Evolutionary conservation across 2,329 filamentous ascomycete genomes (phyloP), one percentile per base, ranked within the genome.

Genomic region (Ceratocystis variospora): DNA sequence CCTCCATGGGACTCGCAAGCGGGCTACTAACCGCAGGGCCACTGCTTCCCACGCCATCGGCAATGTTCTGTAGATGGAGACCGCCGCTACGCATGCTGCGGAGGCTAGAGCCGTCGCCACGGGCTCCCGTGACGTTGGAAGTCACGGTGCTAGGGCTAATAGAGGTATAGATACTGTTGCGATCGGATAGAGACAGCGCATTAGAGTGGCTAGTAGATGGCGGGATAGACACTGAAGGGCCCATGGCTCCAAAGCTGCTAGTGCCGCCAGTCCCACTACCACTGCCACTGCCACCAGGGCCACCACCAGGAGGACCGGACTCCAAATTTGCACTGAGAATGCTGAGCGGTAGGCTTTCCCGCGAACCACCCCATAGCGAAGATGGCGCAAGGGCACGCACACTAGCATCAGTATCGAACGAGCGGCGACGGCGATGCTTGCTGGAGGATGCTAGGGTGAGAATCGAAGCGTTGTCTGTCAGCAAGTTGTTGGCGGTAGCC

Each of bases 391-490:
- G 78, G 1, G 90, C 90, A 55, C 90, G 87, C 48, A 94, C 88
- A 0, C 88, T 93, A 4, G 90, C 90, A 73, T 94, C 88, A 0
- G 90, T 94, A 74, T 94, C 90, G 75, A 93, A 85, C 37, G 88
- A 92, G 68, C 89, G 83, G 62, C 89, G 83, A 45, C 90, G 85
- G 33, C 86, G 83, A 46, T 87, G 84, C 76, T 93, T 90, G 70
- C 87, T 90, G 0, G 88, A 92, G 3, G 89, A 93, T 1, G 90
- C 90, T 15, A 95, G 80, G 0, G 90, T 95, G 68, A 95, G 77
- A 70, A 95, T 92, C 31, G 89, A 93, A 25, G 90, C 90, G 73
- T 95, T 90, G 74, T 95, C 90, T 1, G 88, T 90, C 44, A 93
- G 78, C 5, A 93, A 80, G 71, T 89, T 90, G 75, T 92, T 91